Evolutionary conservation across 345 rosid genomes (phyloP).

Genomic region (Limnanthes douglasii): DNA sequence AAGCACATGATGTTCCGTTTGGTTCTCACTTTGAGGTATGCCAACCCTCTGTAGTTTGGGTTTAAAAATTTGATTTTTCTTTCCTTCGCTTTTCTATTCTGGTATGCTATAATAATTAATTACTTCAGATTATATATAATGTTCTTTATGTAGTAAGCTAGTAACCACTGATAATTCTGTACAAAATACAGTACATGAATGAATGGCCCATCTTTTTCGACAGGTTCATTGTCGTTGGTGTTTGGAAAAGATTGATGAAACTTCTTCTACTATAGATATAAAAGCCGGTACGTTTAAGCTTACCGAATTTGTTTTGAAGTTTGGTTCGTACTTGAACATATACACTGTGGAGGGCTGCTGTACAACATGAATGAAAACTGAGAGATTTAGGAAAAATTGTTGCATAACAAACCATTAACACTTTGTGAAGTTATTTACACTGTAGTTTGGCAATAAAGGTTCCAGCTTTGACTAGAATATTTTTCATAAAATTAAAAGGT

Average conservation of each 20-base stretch:
- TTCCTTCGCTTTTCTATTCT: neutral
- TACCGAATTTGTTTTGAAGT: too few species aligned
- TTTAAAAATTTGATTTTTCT: neutral
- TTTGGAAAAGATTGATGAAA: conserved; percentile 45
- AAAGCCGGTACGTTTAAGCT: conserved; percentile 63
- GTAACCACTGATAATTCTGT: too few species aligned
- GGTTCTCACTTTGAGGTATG: conserved; percentile 90
- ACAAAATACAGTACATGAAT: too few species aligned
- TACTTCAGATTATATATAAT: too few species aligned
- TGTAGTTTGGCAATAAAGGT: too few species aligned
- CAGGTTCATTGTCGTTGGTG: conserved; percentile 88
- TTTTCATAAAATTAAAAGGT: conserved; percentile 1
- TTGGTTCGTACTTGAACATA: too few species aligned
- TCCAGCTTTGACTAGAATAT: conserved; percentile 1
- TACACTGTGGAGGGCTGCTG: neutral
- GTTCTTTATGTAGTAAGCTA: too few species aligned
- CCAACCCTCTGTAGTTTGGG: conserved; percentile 1
- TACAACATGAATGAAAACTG: neutral
- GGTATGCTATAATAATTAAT: neutral
- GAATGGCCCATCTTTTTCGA: too few species aligned
- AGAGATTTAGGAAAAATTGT: too few species aligned
- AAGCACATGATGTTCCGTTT: conserved; percentile 94
- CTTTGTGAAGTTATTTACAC: too few species aligned
- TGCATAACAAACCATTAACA: neutral
- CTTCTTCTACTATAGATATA: conserved; percentile 40